Conservation (phyloP, 306 rosid species). For the Malus orientalis region DNA sequence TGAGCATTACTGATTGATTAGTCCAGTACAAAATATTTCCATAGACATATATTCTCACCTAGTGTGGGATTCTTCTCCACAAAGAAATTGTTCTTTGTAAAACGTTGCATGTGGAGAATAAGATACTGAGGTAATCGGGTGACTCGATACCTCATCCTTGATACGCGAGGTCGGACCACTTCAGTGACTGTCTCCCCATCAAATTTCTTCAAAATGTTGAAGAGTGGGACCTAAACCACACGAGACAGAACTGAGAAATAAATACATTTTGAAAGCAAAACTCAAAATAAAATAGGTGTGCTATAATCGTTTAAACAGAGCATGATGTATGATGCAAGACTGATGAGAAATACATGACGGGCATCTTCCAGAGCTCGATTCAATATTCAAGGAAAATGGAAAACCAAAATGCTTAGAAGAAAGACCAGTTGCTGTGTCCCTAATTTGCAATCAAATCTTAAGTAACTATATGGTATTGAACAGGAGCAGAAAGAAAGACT, state of each 20-base stretch:
- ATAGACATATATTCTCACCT: conserved; percentile 29
- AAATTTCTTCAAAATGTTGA: conserved; percentile 90
- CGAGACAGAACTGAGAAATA: not conserved
- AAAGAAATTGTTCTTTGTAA: conserved; percentile 92
- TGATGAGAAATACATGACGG: not conserved
- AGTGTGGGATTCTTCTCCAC: conserved; percentile 97
- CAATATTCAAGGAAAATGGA: not conserved
- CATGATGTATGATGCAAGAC: not conserved
- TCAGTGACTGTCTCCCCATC: conserved; percentile 91
- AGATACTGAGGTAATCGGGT: conserved; percentile 77
- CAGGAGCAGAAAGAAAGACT: not conserved
- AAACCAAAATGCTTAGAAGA: not conserved
- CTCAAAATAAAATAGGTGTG: not conserved
- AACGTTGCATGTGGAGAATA: conserved; percentile 87
- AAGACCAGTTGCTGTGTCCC: not conserved
- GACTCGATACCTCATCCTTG: conserved; percentile 87
- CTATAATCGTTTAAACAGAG: not conserved
- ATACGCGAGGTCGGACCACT: conserved; percentile 85
- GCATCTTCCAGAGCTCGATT: not conserved
- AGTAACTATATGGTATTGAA: not conserved
- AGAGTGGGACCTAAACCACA: conserved; percentile 74
- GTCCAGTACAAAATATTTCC: not conserved
- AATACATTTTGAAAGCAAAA: not conserved
- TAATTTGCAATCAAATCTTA: not conserved
- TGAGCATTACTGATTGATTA: not conserved